These are phyloP conservation scores for Eutrema yunnanense DNA, from an alignment of 345 rosid genomes.

Conservation along the genomic window DNA sequence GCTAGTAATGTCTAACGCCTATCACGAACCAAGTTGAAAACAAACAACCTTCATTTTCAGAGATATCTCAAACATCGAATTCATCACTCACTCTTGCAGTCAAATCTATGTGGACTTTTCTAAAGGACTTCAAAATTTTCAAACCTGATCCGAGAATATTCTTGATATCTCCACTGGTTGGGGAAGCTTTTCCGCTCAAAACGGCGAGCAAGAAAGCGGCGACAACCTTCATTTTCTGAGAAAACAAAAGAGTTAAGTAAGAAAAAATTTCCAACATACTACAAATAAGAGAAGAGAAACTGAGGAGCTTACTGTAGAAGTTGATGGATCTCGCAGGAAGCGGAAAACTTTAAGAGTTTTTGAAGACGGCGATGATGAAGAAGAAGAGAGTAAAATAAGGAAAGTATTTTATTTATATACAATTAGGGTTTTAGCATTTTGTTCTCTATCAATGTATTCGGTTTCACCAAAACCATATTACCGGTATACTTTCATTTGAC, in stretches of 20 bases:
- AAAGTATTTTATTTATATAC: background rate
- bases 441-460: background rate
- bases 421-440: constrained; percentile 2
- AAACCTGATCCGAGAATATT: constrained; percentile 64
- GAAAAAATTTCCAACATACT: background rate
- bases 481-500: background rate
- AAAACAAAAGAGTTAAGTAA: background rate
- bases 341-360: background rate
- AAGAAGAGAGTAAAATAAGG: background rate
- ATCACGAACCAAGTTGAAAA: no score
- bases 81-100: background rate
- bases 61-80: background rate
- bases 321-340: constrained; percentile 10
- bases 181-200: constrained; percentile 58
- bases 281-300: background rate
- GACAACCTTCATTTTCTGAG: constrained; percentile 59
- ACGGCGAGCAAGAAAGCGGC: constrained; percentile 74
- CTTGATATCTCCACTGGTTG: constrained; percentile 51
- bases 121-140: background rate
- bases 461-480: background rate
- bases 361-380: constrained; percentile 1
- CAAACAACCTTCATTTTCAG: no score
- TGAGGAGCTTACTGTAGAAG: background rate
- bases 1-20: no score
- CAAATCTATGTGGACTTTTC: background rate